Percentiles rank a stretch among this genome's conserved stretches.
These are phyloP conservation scores for Populus hybrid DNA, from an alignment of 441 rosid species.

Conservation along the genomic window DNA sequence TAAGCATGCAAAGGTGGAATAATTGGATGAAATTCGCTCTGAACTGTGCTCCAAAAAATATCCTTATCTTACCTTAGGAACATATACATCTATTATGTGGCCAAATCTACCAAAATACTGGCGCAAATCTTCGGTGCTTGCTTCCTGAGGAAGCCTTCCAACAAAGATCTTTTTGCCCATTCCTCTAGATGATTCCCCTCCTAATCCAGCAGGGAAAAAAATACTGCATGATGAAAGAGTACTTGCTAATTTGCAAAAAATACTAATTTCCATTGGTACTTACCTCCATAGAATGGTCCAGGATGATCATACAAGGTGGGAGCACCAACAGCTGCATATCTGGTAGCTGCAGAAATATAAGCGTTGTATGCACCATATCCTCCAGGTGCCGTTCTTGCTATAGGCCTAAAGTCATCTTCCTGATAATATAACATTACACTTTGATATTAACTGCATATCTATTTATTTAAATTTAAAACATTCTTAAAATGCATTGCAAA, in stretches of 20 bases:
- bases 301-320: constrained; percentile 90
- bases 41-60: not conserved
- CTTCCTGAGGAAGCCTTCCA: constrained; percentile 97
- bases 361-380: constrained; percentile 98
- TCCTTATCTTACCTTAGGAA: constrained; percentile 66
- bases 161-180: constrained; percentile 92
- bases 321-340: constrained; percentile 90
- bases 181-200: constrained; percentile 64
- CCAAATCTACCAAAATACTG: constrained; percentile 92
- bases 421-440: constrained; percentile 21
- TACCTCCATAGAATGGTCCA: constrained; percentile 74
- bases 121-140: constrained; percentile 73
- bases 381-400: constrained; percentile 53
- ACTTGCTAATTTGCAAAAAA: not conserved
- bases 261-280: constrained; percentile 18
- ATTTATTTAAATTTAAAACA: not conserved
- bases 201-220: constrained; percentile 25
- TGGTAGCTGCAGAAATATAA: constrained; percentile 88
- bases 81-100: constrained; percentile 75
- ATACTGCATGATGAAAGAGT: not conserved
- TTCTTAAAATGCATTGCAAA: not conserved
- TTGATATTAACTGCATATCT: constrained; percentile 9
- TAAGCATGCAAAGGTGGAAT: constrained; percentile 5
- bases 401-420: constrained; percentile 85
- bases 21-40: not conserved